Percentiles rank a stretch among this genome's conserved stretches.
phyloP scores from a whole-genome alignment of 148 eudicot species.

The Persicaria maculosa region DNA sequence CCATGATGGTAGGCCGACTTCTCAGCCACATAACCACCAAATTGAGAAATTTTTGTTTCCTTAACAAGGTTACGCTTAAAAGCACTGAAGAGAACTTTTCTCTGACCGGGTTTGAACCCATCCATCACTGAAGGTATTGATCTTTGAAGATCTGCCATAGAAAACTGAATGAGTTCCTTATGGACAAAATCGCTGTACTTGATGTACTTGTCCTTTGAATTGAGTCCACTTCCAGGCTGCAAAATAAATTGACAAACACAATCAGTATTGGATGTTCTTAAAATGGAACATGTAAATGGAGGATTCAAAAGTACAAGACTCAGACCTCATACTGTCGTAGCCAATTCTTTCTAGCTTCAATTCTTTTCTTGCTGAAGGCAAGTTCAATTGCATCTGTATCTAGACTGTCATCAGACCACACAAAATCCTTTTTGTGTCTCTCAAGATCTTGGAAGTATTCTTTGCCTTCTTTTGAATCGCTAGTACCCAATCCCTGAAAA shows the following conservation, averaged over 20 bases:
- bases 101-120: conserved; percentile 98
- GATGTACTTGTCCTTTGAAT: conserved; percentile 53
- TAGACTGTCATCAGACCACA: conserved; percentile 54
- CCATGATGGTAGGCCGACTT: conserved; percentile 96
- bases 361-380: conserved; percentile 94
- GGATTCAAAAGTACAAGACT: not conserved
- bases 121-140: conserved; percentile 93
- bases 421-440: conserved; percentile 65
- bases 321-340: conserved; percentile 77
- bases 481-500: conserved; percentile 91
- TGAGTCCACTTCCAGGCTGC: conserved; percentile 73
- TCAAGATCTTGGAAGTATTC: conserved; percentile 64
- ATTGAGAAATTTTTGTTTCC: conserved; percentile 76
- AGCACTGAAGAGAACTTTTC: conserved; percentile 82
- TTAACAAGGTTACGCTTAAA: conserved; percentile 64
- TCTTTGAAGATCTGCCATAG: conserved; percentile 87
- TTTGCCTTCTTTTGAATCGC: conserved; percentile 65
- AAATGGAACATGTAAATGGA: not conserved
- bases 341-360: conserved; percentile 96
- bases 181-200: conserved; percentile 88
- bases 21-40: conserved; percentile 86
- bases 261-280: not conserved
- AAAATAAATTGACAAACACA: conserved; percentile 12
- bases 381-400: conserved; percentile 94
- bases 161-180: conserved; percentile 86